Evolutionary conservation across 1,139 yeast species (phyloP), one percentile per base, ranked within the genome.

Genomic region (Hyphopichia khmerensis): DNA sequence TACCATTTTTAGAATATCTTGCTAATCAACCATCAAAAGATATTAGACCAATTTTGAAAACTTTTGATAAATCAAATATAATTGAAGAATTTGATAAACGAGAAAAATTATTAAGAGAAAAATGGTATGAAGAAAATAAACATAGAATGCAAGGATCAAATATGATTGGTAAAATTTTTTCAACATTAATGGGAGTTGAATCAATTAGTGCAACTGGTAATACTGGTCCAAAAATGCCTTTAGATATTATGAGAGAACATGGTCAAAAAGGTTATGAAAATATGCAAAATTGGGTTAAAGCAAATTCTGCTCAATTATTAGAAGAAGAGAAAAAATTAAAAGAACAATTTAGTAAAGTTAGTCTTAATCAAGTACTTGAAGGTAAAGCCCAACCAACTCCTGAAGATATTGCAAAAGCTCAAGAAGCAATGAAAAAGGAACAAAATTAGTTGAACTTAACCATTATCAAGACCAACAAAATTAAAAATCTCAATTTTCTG

Each of bases 1-100:
- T 93, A 58, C 98, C 98, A 47, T 84, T 93, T 69, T 80, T 93
- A 57, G 99, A 93, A 68, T 95, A 89, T 72, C 71, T 93, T 50
- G 99, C 97, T 15, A 87, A 96, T 17, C 96, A 89, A 63, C 95
- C 88, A 48, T 77, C 87, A 52, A 80, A 80, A 62, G 99, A 93
- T 65, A 93, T 95, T 43, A 86, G 98, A 67, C 96, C 96, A 35
- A 80, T 90, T 37, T 72, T 95, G 57, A 74, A 76, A 52, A 80
- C 96, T 3, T 95, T 84, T 68, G 59, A 69, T 55, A 77, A 79
- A 54, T 77, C 79, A 49, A 75, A 85, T 49, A 64, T 78, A 33
- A 79, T 89, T 43, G 83, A 77, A 43, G 99, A 91, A 62, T 93
- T 87, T 61, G 77, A 80, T 40, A 74, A 77, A 44, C 84, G 98